Base-by-base conservation (phyloP, 768 basidiomycete genomes). In the Astraeus odoratus region DNA sequence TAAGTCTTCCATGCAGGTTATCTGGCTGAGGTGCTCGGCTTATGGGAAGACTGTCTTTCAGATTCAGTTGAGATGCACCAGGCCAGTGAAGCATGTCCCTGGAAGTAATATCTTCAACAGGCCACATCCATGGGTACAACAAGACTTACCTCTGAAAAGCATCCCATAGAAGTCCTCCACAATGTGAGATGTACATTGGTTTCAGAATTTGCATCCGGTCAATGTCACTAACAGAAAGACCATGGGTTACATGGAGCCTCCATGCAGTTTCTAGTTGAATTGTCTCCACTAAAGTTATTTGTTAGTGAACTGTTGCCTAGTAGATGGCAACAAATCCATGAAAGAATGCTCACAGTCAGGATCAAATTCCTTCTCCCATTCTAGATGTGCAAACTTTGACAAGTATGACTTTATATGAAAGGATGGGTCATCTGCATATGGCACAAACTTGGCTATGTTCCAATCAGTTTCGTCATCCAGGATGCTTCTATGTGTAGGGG, bases 301-400 rank as follows among this genome's bases (percentile, higher is more conserved):
- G 35, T 41, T 18, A 25, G 25, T 31, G 24, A 24, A 24, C 6
- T 37, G 23, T 35, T 20, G 36, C 16, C n/a, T 1, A 34, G 18
- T 22, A 36, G 16, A 13, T 34, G 25, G 44, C 27, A 20, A 49
- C 39, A 38, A 2, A 1, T 0, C 1, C 6, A 18, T 3, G 27
- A n/a, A n/a, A n/a, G n/a, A n/a, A 29, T 19, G 58, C 74, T 65
- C 44, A 79, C 78, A 50, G 44, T 80, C 78, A 0, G 77, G 76
- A 57, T 79, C 53, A 38, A 69, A 64, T 34, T 70, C 63, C 0
- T 46, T 51, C 45, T 72, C 69, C 78, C 68, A 69, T 3, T 57
- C 59, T 18, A 66, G 48, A 0, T 2, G 7, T 0, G 51, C 30
- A 47, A 70, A 71, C 0, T 6, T 16, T 1, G 22, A 18, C 3